phyloP scores from a whole-genome alignment of 176 grass and related monocot genomes.

The Saccharum spontaneum region DNA sequence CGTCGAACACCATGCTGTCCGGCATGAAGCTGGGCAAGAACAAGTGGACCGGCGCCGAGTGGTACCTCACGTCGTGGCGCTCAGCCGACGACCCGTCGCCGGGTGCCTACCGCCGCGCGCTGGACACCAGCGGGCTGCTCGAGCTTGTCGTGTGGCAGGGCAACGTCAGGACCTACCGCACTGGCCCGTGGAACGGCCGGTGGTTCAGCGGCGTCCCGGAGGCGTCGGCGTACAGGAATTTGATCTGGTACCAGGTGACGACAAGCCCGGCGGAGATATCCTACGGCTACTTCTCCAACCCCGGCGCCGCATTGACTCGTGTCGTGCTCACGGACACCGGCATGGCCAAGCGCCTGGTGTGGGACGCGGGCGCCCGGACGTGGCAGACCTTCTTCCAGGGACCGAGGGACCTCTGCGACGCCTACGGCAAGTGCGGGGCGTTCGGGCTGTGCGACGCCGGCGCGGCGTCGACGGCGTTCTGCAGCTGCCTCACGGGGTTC shows the following conservation, averaged over 20 bases:
- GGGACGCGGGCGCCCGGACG: not conserved
- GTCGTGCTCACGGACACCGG: conserved; percentile 20
- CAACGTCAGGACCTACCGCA: not conserved
- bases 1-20: conserved; percentile 20
- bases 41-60: conserved; percentile 19
- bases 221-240: not conserved
- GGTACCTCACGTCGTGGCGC: conserved; percentile 35
- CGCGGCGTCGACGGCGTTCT: conserved; percentile 21
- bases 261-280: not conserved
- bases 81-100: conserved; percentile 34
- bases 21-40: conserved; percentile 35
- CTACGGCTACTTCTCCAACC: not conserved
- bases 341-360: conserved; percentile 25
- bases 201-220: conserved; percentile 52
- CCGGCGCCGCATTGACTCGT: conserved; percentile 28
- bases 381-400: conserved; percentile 4
- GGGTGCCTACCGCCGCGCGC: conserved; percentile 25
- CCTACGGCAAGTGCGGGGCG: conserved; percentile 38
- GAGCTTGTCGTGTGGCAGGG: not conserved
- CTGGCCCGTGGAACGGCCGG: conserved; percentile 32
- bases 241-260: conserved; percentile 12
- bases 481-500: conserved; percentile 48
- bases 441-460: conserved; percentile 48
- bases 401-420: conserved; percentile 29
- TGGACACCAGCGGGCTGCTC: conserved; percentile 26